Conservation (phyloP, 1,284 basidiomycete species). For the Leccinum subrobustum region DNA sequence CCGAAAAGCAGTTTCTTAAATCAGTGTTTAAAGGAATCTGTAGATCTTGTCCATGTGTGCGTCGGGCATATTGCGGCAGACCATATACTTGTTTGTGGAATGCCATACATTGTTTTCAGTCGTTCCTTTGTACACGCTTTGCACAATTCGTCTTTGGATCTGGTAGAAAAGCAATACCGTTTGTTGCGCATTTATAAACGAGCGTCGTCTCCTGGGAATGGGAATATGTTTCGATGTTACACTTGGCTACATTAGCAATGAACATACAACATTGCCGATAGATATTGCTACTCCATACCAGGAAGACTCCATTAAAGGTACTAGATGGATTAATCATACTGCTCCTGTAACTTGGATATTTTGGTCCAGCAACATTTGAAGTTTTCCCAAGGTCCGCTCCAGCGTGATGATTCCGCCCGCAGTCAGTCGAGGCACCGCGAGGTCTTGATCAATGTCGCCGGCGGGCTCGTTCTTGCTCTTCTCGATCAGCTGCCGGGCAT, state of each 20-base stretch:
- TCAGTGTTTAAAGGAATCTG: conserved; percentile 42
- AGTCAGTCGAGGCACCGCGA: conserved; percentile 75
- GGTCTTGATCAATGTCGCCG: conserved; percentile 47
- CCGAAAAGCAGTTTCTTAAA: conserved; percentile 58
- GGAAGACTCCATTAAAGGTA: conserved; percentile 13
- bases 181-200: too few relatives aligned
- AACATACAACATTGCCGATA: conserved; percentile 33
- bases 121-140: conserved; percentile 22
- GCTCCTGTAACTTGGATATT: conserved; percentile 12
- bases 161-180: conserved; percentile 7
- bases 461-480: conserved; percentile 52
- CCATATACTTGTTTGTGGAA: background rate
- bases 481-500: conserved; percentile 64
- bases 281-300: conserved; percentile 25
- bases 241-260: conserved; percentile 23
- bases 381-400: conserved; percentile 63
- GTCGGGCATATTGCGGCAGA: conserved; percentile 7
- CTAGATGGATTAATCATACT: conserved; percentile 17
- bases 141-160: conserved; percentile 3
- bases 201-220: background rate
- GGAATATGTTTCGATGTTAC: conserved; percentile 6
- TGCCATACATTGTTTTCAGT: conserved; percentile 15
- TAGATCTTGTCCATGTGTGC: conserved; percentile 8
- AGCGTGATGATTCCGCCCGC: conserved; percentile 81
- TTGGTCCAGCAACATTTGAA: conserved; percentile 40